phyloP scores from a whole-genome alignment of 345 rosid species.

The Eucalyptus pauciflora region DNA sequence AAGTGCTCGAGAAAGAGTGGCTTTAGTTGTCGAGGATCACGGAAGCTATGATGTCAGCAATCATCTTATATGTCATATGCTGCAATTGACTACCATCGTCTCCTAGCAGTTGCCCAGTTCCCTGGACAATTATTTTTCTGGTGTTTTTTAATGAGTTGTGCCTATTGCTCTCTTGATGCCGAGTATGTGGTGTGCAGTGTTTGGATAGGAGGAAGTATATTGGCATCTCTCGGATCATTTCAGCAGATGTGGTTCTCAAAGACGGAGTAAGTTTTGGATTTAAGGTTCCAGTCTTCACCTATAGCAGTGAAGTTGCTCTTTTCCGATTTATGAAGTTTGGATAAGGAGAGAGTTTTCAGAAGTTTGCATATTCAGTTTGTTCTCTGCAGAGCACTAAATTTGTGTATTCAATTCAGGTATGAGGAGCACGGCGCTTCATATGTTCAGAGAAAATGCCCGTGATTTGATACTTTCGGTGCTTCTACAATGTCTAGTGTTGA shows the following conservation, averaged over 20 bases:
- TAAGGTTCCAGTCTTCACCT: neutral
- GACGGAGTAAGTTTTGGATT: slow-evolving; percentile 40
- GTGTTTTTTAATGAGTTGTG: neutral
- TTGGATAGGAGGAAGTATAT: slow-evolving; percentile 86
- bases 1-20: neutral
- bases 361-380: neutral
- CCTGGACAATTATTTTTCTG: neutral
- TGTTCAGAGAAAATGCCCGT: slow-evolving; percentile 94
- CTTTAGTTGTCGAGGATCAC: neutral
- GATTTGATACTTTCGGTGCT: neutral
- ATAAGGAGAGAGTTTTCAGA: neutral
- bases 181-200: slow-evolving; percentile 38
- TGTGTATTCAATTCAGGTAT: slow-evolving; percentile 30
- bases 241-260: slow-evolving; percentile 99
- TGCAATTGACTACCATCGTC: neutral
- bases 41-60: neutral
- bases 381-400: neutral
- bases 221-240: slow-evolving; percentile 89
- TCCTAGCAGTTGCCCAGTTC: neutral
- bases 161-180: neutral
- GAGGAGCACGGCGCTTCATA: slow-evolving; percentile 98
- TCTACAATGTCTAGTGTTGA: neutral
- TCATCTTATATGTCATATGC: neutral
- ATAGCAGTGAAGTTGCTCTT: neutral
- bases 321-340: neutral